Conservation (phyloP, 345 rosid species). For the Citrus mangshanensis region DNA sequence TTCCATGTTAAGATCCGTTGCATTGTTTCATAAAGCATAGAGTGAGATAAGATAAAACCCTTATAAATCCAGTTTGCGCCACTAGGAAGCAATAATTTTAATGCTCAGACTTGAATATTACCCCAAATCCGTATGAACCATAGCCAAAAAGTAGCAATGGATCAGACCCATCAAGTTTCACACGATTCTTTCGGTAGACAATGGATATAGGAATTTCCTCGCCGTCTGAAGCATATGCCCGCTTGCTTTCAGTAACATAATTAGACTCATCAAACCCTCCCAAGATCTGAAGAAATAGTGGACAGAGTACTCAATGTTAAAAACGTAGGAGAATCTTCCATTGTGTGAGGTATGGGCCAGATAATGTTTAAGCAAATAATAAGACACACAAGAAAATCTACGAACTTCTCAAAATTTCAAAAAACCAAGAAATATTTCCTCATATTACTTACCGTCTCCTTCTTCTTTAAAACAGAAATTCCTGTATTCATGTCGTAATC, state of each 20-base stretch:
- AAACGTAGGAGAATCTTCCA: neutral
- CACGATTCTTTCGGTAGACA: constrained; percentile 60
- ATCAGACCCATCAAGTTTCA: constrained; percentile 80
- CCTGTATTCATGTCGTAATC: constrained; percentile 78
- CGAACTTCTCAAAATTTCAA: neutral
- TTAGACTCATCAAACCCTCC: constrained; percentile 80
- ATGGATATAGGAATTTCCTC: constrained; percentile 77
- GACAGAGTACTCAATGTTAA: constrained; percentile 4
- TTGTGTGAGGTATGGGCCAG: neutral
- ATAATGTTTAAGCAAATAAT: neutral
- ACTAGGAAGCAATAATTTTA: neutral
- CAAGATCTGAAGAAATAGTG: constrained; percentile 47
- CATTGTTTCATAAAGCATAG: neutral
- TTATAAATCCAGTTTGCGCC: neutral
- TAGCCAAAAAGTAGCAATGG: constrained; percentile 77
- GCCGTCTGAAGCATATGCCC: constrained; percentile 85
- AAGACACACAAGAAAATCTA: neutral
- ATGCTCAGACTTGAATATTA: constrained; percentile 20
- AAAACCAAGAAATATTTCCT: neutral
- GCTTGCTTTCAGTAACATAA: constrained; percentile 78
- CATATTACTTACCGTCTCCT: constrained; percentile 57
- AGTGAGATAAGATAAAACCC: neutral
- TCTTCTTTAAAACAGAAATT: constrained; percentile 69
- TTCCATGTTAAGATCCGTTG: neutral
- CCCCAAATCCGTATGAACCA: constrained; percentile 81